A percentile compares a stretch with the other conserved stretches of the same genome.
phyloP scores from a whole-genome alignment of 2,329 filamentous ascomycete species.

The Paraphaeosphaeria minitans region DNA sequence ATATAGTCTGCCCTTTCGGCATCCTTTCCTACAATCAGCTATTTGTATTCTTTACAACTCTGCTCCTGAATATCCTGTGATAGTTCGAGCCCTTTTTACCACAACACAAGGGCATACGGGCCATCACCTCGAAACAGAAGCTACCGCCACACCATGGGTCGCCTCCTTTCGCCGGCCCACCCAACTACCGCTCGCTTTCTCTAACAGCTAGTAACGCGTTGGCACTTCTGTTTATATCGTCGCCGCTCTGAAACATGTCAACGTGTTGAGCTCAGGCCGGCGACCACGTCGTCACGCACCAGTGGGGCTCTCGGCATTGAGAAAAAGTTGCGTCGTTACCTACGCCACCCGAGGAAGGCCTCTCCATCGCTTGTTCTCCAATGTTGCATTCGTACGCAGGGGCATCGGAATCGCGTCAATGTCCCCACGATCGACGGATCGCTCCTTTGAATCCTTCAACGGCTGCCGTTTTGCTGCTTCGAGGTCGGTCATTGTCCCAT shows the following conservation, averaged over 20 bases:
- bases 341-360: background rate
- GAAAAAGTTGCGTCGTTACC: too few species aligned
- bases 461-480: background rate
- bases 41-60: too few species aligned
- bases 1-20: too few species aligned
- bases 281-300: background rate
- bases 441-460: background rate
- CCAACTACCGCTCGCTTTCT: conserved; percentile 3
- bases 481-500: background rate
- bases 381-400: background rate
- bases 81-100: too few species aligned
- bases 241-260: background rate
- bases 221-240: background rate
- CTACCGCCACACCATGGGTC: conserved; percentile 1
- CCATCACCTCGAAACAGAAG: conserved; percentile 2
- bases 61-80: too few species aligned
- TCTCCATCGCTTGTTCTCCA: background rate
- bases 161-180: background rate
- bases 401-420: background rate
- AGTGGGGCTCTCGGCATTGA: background rate
- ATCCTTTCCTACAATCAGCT: too few species aligned
- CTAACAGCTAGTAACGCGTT: background rate
- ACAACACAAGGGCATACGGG: background rate
- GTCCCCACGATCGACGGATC: background rate
- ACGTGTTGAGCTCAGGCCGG: background rate